These are phyloP conservation scores for Psilocybe cyanescens DNA, from an alignment of 768 basidiomycete genomes.

Conservation along the genomic window DNA sequence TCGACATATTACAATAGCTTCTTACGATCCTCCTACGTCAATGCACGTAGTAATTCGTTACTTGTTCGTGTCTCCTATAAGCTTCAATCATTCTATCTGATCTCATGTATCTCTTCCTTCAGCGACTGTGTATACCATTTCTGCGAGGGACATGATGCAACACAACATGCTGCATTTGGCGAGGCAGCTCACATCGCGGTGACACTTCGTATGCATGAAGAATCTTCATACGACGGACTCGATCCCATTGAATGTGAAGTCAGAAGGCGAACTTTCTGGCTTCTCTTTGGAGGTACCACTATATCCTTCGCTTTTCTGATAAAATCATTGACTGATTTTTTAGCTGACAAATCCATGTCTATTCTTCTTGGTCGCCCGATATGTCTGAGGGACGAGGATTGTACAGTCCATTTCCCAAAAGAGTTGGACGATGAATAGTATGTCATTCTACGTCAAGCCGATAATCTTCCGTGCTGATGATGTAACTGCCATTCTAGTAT, in stretches of 20 bases:
- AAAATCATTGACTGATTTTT: constrained; percentile 5
- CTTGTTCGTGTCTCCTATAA: constrained; percentile 53
- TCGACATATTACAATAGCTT: constrained; percentile 76
- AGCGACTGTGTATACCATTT: constrained; percentile 89
- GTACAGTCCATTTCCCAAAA: constrained; percentile 86
- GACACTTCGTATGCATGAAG: constrained; percentile 85
- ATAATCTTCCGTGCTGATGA: constrained; percentile 32
- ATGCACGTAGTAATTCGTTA: constrained; percentile 89
- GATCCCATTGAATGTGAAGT: constrained; percentile 90
- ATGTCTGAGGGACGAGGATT: constrained; percentile 88
- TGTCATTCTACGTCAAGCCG: constrained; percentile 30
- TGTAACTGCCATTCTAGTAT: constrained; percentile 52
- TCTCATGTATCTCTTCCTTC: constrained; percentile 2
- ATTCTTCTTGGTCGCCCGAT: constrained; percentile 85
- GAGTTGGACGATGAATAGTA: constrained; percentile 91
- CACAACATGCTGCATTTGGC: constrained; percentile 86
- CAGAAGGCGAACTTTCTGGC: constrained; percentile 86
- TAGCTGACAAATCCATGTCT: constrained; percentile 90
- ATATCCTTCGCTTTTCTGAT: not conserved
- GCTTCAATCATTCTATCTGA: constrained; percentile 8
- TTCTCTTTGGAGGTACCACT: constrained; percentile 81
- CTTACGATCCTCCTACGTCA: constrained; percentile 83
- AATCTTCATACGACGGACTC: constrained; percentile 78
- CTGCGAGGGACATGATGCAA: constrained; percentile 86
- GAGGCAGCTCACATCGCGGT: constrained; percentile 86